Base-by-base conservation (phyloP, 1,284 basidiomycete species). In the Stygiomarasmius scandens region DNA sequence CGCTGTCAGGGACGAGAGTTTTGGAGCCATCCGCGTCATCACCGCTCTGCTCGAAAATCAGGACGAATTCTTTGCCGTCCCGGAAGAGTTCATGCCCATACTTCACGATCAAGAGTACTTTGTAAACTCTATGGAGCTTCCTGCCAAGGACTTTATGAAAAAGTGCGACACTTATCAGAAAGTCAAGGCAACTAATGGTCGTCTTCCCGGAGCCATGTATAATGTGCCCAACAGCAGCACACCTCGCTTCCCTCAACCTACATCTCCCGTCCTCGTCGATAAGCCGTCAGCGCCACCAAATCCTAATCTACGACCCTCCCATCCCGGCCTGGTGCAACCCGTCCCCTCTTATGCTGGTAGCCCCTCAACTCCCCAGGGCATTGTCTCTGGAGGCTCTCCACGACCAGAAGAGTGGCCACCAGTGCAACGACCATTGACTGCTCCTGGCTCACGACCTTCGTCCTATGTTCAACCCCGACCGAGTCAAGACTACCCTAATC, bases 51-150 rank as follows among this genome's bases (percentile, higher is more conserved):
- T 99, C 57, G 95, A 98, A 76, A 84, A 91, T 65, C 96, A 99
- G 75, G 96, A 99, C 76, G 91, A 95, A 69, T 94, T 93, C 71
- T 96, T 90, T 76, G 84, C 85, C 32, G 92, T 97, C 5, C 95
- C 95, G 5, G 82, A 86, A 63, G 95, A 98, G 67, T 89, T 96
- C 69, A 66, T 91, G 44, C 78, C 87, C 23, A 90, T 96, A 54
- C 78, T 96, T 22, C 83, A 87, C 53, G 93, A 96, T 64, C 90
- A 92, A 68, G 89, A 93, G 41, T 90, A 95, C 69, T 96, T 97
- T 68, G 77, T 82, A 38, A 92, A 85, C 69, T 87, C 84, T 56
- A 74, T 93, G 73, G 93, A 96, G 45, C 79, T 95, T 25, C 91
- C 93, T 2, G 87, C 88, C 64, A 93, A 93, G 71, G 93, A 96